Base-by-base conservation (phyloP, 306 rosid species). In the Vigna trinervia region DNA sequence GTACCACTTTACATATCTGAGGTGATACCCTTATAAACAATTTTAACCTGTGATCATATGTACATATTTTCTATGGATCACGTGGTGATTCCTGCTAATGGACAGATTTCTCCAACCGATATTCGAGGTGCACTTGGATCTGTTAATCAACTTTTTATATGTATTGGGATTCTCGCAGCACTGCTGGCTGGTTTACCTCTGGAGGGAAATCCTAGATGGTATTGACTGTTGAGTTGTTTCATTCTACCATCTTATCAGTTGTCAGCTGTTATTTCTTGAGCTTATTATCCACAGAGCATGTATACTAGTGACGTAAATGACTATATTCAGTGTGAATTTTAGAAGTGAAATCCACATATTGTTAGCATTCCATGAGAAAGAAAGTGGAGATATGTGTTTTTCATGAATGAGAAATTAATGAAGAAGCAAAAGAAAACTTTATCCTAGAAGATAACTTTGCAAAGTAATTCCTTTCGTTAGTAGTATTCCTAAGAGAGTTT, bases 1-100 rank as follows among this genome's bases (percentile, higher is more conserved):
- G 98, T 94, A 51, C 98, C 98, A 57, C 90, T 94, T 15, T 94
- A 94, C 85, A 94, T 92, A 81, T 94, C 98, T 62, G 98, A 94
- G 97, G 98, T 94, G 70, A 57, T 51, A n/a, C 43, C 59, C 65
- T 79, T 58, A 30, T 74, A 69, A 66, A 60, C 15, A 52, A 30
- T 57, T 69, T 48, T 32, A 77, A 39, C 34, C 11, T 60, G 12
- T 1, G 22, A 66, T 71, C n/a, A 4, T 75, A 26, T 71, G 67
- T 28, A 5, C 15, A 14, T 71, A 58, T 72, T 65, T 43, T 75
- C 15, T 23, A 36, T 48, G 20, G 71, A 77, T 57, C 12, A 7
- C 45, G 4, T 64, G 75, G 41, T 56, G 58, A 78, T 66, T 62
- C 38, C 28, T 78, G 59, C 20, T 69, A 57, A 76, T 82, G 80